These are phyloP conservation scores for Pseudogymnoascus sp. DNA, from an alignment of 2,329 filamentous ascomycete species.

Conservation along the genomic window DNA sequence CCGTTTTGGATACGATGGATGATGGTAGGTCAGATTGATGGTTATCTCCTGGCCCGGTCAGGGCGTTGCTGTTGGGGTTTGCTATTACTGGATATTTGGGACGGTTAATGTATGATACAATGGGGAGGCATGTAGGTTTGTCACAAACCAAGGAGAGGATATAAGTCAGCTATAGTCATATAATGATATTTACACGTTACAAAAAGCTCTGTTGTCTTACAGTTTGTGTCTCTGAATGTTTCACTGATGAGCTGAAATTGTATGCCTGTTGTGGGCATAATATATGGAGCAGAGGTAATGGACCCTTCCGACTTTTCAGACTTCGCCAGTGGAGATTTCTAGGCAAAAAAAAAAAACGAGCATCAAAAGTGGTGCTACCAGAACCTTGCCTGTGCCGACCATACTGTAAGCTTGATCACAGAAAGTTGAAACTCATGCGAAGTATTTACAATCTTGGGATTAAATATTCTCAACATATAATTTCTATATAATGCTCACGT, in stretches of 20 bases:
- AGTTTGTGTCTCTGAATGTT: not conserved
- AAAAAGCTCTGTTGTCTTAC: not conserved
- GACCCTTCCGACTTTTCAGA: not conserved
- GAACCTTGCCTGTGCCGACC: not conserved
- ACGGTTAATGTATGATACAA: not conserved
- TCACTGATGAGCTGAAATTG: not conserved
- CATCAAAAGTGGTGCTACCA: not conserved
- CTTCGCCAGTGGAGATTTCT: not conserved
- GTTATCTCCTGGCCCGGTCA: not conserved
- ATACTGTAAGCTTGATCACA: not conserved
- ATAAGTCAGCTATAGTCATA: constrained; percentile 4
- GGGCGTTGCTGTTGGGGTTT: not conserved
- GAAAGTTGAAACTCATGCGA: not conserved
- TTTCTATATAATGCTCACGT: not conserved
- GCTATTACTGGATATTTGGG: not conserved
- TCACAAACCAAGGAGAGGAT: not conserved
- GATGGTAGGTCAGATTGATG: not conserved
- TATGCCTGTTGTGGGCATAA: not conserved
- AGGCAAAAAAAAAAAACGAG: no score
- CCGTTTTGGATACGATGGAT: not conserved
- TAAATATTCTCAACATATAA: not conserved
- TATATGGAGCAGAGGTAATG: not conserved
- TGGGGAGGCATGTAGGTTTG: constrained; percentile 3
- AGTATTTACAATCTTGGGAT: no score
- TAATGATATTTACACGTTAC: constrained; percentile 3